Percentiles rank a stretch among this genome's conserved stretches.
These are phyloP conservation scores for Scutellaria barbata DNA, from an alignment of 257 asterid genomes.

Conservation along the genomic window DNA sequence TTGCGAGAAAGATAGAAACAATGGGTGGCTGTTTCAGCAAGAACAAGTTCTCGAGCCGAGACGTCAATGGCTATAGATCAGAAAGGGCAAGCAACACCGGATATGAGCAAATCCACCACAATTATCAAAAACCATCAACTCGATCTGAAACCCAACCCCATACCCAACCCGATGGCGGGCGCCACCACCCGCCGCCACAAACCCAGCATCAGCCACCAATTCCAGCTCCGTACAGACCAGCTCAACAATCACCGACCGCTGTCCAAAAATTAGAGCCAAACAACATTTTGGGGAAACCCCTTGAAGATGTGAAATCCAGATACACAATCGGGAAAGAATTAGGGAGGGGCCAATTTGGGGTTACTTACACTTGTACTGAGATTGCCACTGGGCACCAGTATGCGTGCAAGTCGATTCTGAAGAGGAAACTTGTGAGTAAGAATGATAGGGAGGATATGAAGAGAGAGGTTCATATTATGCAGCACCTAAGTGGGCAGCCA, in stretches of 20 bases:
- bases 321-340: slow-evolving; percentile 65
- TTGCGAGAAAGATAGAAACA: not conserved
- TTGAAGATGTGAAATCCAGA: slow-evolving; percentile 61
- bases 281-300: slow-evolving; percentile 62
- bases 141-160: slow-evolving; percentile 32
- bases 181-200: slow-evolving; percentile 39
- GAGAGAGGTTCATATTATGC: slow-evolving; percentile 82
- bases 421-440: slow-evolving; percentile 76
- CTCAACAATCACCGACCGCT: slow-evolving; percentile 38
- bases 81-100: slow-evolving; percentile 32
- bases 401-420: slow-evolving; percentile 80
- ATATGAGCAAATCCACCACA: slow-evolving; percentile 47
- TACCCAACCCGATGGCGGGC: slow-evolving; percentile 39
- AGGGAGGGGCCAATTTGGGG: slow-evolving; percentile 89
- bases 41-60: slow-evolving; percentile 40
- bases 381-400: slow-evolving; percentile 52
- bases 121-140: slow-evolving; percentile 48
- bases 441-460: slow-evolving; percentile 81
- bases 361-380: slow-evolving; percentile 68
- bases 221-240: slow-evolving; percentile 40
- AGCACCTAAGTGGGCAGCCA: slow-evolving; percentile 82
- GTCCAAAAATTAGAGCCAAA: slow-evolving; percentile 53
- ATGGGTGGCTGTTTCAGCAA: slow-evolving; percentile 79
- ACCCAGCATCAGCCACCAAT: slow-evolving; percentile 34
- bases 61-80: slow-evolving; percentile 51